A percentile compares a stretch with the other conserved stretches of the same genome.
Conservation (phyloP, 345 rosid genomes). For the Salix suchowensis region DNA sequence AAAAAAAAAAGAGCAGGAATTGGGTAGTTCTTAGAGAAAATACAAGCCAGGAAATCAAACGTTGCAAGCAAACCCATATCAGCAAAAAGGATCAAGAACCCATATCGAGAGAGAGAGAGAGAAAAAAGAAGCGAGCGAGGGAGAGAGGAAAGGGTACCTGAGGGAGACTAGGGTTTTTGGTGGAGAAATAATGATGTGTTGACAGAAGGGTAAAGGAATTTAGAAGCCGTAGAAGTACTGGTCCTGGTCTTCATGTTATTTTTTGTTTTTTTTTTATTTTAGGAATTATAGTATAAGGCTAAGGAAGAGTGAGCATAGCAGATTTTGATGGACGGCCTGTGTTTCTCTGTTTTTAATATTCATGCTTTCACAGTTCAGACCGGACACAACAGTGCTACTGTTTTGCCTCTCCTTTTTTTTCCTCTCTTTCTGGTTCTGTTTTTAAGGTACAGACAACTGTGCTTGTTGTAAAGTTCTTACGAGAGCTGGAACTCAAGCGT, state of each 20-base stretch:
- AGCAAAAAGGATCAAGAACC: neutral
- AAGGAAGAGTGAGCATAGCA: neutral
- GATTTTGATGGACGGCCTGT: neutral
- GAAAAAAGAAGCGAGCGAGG: neutral
- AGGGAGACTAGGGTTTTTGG: conserved; percentile 3
- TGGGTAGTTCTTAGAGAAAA: neutral
- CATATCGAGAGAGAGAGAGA: neutral
- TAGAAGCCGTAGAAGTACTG: neutral
- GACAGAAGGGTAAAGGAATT: neutral
- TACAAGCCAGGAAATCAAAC: neutral
- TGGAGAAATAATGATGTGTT: neutral
- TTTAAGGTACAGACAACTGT: conserved; percentile 13
- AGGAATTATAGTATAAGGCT: neutral
- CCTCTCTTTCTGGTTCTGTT: neutral
- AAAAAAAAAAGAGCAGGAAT: neutral
- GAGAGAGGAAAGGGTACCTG: neutral
- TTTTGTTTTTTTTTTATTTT: no score
- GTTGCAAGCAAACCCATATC: neutral
- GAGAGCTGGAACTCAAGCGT: neutral
- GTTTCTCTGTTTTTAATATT: neutral
- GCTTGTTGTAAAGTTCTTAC: neutral
- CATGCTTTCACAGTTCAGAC: neutral
- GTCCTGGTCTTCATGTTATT: neutral
- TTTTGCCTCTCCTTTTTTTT: neutral
- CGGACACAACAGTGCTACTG: neutral